Percentiles rank a stretch among this genome's conserved stretches.
Evolutionary conservation across 768 basidiomycete genomes (phyloP).

Genomic region (Trametes villosa): DNA sequence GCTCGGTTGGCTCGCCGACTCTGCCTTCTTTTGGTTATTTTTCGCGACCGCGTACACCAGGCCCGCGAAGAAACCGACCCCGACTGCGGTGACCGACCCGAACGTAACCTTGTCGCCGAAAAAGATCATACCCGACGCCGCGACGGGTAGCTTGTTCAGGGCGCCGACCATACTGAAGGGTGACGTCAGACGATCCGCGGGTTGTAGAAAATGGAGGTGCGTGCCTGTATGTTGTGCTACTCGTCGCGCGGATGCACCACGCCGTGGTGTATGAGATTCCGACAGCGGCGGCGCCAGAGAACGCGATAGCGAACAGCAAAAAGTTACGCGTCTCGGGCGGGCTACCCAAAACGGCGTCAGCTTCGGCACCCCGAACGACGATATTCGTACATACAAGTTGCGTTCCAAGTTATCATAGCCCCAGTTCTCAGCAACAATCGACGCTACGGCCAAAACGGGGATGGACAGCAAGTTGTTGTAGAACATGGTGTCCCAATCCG

Average conservation of each 20-base stretch:
- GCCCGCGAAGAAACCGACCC: constrained; percentile 90
- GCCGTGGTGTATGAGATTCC: constrained; percentile 98
- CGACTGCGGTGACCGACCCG: constrained; percentile 87
- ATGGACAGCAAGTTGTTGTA: constrained; percentile 97
- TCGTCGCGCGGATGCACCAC: constrained; percentile 96
- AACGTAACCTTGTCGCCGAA: constrained; percentile 90
- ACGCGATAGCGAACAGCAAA: constrained; percentile 85
- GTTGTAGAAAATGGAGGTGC: constrained; percentile 25
- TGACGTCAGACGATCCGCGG: constrained; percentile 6
- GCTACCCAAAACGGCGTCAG: constrained; percentile 48
- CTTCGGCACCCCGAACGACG: background rate
- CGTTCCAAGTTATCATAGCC: constrained; percentile 68
- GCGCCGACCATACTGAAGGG: constrained; percentile 91
- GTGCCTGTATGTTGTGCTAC: constrained; percentile 97
- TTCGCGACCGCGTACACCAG: constrained; percentile 93
- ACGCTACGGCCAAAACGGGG: constrained; percentile 83
- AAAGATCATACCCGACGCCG: constrained; percentile 98
- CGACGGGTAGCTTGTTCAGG: constrained; percentile 96
- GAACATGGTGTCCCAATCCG: constrained; percentile 99
- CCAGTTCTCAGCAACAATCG: constrained; percentile 91
- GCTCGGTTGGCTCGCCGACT: constrained; percentile 51
- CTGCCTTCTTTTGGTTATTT: constrained; percentile 86
- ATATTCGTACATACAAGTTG: constrained; percentile 81
- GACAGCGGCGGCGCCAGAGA: constrained; percentile 97
- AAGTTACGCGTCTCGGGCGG: constrained; percentile 79